Percentiles rank a stretch among this genome's conserved stretches.
These are phyloP conservation scores for Jamesozyma lodderae DNA, from an alignment of 805 yeast species.

Conservation along the genomic window DNA sequence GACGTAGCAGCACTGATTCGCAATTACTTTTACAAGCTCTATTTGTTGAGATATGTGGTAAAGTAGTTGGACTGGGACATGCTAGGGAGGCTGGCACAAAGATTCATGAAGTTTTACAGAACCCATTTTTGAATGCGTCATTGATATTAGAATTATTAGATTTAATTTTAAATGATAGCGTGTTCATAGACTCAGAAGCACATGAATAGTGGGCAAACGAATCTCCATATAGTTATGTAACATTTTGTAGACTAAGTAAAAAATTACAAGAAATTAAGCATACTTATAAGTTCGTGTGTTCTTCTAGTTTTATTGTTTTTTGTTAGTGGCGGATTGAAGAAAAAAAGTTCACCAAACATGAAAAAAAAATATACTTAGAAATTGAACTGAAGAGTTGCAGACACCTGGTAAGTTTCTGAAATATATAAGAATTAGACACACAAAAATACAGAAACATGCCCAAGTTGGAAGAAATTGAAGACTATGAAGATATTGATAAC, in stretches of 20 bases:
- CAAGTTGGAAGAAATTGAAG: slow-evolving; percentile 59
- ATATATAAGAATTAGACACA: background rate
- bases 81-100: slow-evolving; percentile 53
- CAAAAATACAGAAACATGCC: slow-evolving; percentile 41
- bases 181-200: slow-evolving; percentile 3
- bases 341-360: background rate
- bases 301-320: no score
- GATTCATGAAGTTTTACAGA: slow-evolving; percentile 62
- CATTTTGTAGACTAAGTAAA: no score
- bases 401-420: background rate
- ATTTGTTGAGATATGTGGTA: slow-evolving; percentile 56
- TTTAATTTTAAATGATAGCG: slow-evolving; percentile 36
- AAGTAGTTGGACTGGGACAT: slow-evolving; percentile 60
- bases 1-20: slow-evolving; percentile 50
- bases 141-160: slow-evolving; percentile 54
- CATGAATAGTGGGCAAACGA: no score
- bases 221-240: no score
- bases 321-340: no score
- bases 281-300: no score
- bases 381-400: background rate
- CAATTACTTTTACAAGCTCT: slow-evolving; percentile 44
- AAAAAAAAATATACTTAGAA: no score
- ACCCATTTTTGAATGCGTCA: slow-evolving; percentile 59
- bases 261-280: no score
- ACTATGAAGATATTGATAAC: slow-evolving; percentile 80